Percentiles rank a stretch among this genome's conserved stretches.
phyloP scores from a whole-genome alignment of 768 basidiomycete genomes.

The Kwoniella sp. region DNA sequence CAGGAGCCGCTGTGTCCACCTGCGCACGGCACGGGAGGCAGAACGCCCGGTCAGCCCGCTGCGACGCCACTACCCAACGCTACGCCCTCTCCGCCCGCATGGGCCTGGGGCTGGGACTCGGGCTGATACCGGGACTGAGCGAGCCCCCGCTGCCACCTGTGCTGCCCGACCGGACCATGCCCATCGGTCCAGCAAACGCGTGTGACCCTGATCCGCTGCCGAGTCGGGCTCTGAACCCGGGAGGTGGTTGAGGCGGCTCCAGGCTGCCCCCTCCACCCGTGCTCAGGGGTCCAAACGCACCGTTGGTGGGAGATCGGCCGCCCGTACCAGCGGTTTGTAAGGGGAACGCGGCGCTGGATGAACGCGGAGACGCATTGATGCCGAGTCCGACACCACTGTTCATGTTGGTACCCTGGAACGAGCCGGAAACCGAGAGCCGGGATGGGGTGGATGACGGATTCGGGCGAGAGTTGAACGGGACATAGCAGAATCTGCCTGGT shows the following conservation, averaged over 20 bases:
- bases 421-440: neutral
- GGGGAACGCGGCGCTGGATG: neutral
- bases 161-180: constrained; percentile 11
- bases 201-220: constrained; percentile 13
- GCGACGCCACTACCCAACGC: too few relatives aligned
- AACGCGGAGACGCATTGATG: neutral
- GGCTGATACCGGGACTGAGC: neutral
- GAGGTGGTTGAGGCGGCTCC: neutral
- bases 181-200: constrained; percentile 40
- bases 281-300: neutral
- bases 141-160: neutral
- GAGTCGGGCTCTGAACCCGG: constrained; percentile 2
- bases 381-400: constrained; percentile 2
- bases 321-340: too few relatives aligned
- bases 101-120: neutral
- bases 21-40: too few relatives aligned
- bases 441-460: neutral
- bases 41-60: too few relatives aligned
- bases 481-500: constrained; percentile 25
- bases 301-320: constrained; percentile 6
- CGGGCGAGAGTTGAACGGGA: constrained; percentile 18
- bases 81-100: neutral
- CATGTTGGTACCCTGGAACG: constrained; percentile 2
- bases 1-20: too few relatives aligned
- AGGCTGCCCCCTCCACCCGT: neutral